Percentiles rank a stretch among this genome's conserved stretches.
These are phyloP conservation scores for Solanum hybrid DNA, from an alignment of 305 asterid genomes.

Conservation along the genomic window DNA sequence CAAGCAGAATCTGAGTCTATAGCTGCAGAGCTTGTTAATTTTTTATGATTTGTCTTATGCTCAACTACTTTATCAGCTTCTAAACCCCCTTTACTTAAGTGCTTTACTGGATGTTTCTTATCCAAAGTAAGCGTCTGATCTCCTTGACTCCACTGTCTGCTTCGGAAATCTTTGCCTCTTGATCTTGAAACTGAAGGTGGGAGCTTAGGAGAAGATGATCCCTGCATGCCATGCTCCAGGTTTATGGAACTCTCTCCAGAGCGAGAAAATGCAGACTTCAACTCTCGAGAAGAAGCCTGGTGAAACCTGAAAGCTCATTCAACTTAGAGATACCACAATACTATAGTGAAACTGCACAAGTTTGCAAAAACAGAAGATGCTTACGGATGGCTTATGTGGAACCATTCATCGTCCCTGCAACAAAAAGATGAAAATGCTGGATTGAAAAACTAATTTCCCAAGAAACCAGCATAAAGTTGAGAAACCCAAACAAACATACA, in stretches of 20 bases:
- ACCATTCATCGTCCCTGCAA: slow-evolving; percentile 51
- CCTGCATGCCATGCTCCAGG: slow-evolving; percentile 8
- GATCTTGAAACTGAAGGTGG: slow-evolving; percentile 36
- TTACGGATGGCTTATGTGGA: slow-evolving; percentile 34
- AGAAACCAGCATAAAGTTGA: not conserved
- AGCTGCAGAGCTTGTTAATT: not conserved
- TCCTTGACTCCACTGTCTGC: slow-evolving; percentile 14
- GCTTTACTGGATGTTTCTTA: slow-evolving; percentile 14
- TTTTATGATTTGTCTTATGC: not conserved
- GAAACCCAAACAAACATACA: not conserved
- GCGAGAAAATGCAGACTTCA: slow-evolving; percentile 16
- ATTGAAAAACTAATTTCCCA: not conserved
- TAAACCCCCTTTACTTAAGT: slow-evolving; percentile 9
- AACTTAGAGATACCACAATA: not conserved
- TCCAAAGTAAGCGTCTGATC: slow-evolving; percentile 4
- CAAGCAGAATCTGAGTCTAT: not conserved
- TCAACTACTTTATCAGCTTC: slow-evolving; percentile 6
- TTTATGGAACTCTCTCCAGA: slow-evolving; percentile 4
- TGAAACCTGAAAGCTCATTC: slow-evolving; percentile 31
- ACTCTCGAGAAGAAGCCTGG: slow-evolving; percentile 25
- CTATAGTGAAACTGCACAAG: not conserved
- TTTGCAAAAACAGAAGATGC: slow-evolving; percentile 1
- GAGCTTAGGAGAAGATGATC: slow-evolving; percentile 30
- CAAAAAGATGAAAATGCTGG: slow-evolving; percentile 5
- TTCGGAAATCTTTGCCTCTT: slow-evolving; percentile 31